Base-by-base conservation (phyloP, 768 basidiomycete species). In the Amylocystis lapponica region DNA sequence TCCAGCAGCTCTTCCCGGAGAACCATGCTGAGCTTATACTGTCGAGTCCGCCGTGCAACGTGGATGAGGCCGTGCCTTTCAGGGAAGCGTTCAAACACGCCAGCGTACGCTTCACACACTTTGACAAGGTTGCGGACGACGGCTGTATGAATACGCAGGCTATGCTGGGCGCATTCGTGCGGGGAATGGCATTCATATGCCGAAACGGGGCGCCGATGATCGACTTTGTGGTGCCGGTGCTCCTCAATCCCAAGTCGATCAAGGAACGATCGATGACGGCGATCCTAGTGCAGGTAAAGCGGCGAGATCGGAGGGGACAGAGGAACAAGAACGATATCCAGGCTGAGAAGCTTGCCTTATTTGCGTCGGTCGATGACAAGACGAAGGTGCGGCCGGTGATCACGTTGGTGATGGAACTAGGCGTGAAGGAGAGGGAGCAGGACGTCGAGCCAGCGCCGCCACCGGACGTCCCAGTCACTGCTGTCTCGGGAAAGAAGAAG, bases 91-190 rank as follows among this genome's bases (percentile, higher is more conserved):
- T 64, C 54, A 32, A 49, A 31, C 36, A 58, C 19, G 54, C 60
- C 12, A 35, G 39, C 20, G 43, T 66, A 13, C 52, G 57, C 30
- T 65, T 65, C 49, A 64, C 64, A 3, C 64, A 66, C 42, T 66
- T 60, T 40, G 57, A 26, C 23, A 49, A 50, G 36, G 42, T 47
- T 27, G 48, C 34, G 7, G 62, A 63, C 36, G 57, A 61, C 41
- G 40, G 43, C 5, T 51, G 36, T 5, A 36, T 50, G 33, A 57
- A 50, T 13, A 34, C 56, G 14, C 25, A 47, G 8, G 51, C 48
- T 14, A 46, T 51, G 16, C 47, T 46, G 34, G 48, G n/a, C 32
- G 32, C 32, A 19, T 60, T 64, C 36, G 22, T 55, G 26, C 53
- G 63, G 31, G 10, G 39, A 21, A 21, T 20, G 8, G 50, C 60